A percentile compares a stretch with the other conserved stretches of the same genome.
phyloP scores from a whole-genome alignment of 768 basidiomycete species.

The Collybia sp. region DNA sequence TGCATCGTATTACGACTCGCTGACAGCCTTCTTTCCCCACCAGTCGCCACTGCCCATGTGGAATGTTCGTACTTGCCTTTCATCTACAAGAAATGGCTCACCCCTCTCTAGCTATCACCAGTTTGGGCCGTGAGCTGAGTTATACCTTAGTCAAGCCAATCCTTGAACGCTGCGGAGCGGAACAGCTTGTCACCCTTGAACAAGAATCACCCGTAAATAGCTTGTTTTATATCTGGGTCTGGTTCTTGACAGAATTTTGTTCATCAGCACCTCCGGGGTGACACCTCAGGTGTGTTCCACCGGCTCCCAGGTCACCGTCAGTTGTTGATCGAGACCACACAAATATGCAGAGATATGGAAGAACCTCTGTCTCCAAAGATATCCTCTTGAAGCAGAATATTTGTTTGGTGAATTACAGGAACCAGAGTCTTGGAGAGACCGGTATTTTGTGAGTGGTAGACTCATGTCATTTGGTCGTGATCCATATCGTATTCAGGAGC shows the following conservation, averaged over 20 bases:
- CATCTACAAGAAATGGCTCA: not conserved
- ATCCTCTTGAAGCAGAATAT: conserved; percentile 49
- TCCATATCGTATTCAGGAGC: conserved; percentile 28
- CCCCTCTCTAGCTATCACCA: conserved; percentile 46
- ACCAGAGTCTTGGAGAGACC: conserved; percentile 63
- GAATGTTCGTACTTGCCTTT: conserved; percentile 42
- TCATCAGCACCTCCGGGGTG: conserved; percentile 44
- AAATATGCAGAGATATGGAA: conserved; percentile 57
- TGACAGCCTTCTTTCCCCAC: conserved; percentile 4
- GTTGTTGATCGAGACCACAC: not conserved
- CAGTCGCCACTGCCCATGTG: conserved; percentile 57
- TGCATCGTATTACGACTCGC: conserved; percentile 6
- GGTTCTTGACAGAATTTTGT: not conserved
- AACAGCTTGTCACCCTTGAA: conserved; percentile 68
- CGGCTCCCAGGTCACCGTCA: conserved; percentile 1
- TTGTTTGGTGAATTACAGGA: conserved; percentile 32
- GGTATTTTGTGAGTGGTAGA: conserved; percentile 53
- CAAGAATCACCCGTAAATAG: conserved; percentile 55
- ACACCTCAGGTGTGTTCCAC: conserved; percentile 46
- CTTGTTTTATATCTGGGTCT: no score
- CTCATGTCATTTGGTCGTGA: conserved; percentile 7
- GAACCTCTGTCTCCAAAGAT: conserved; percentile 55
- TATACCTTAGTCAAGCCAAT: conserved; percentile 69
- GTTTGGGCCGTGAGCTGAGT: conserved; percentile 58
- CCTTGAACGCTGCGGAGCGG: conserved; percentile 65